Base-by-base conservation (phyloP, 176 grass and related monocot species). In the Thalia dealbata region DNA sequence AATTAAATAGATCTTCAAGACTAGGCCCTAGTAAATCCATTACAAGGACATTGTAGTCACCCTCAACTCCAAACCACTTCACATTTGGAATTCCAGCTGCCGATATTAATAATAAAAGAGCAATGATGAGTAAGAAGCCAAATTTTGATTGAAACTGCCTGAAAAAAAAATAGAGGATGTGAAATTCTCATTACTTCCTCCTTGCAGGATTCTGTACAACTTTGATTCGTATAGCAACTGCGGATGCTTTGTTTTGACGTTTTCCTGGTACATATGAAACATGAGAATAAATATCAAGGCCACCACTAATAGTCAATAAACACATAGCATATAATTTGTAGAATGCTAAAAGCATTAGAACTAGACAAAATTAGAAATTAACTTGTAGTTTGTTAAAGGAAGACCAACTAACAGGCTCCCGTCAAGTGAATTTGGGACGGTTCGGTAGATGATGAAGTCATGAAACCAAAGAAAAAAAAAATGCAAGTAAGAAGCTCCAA, bases 21-120 rank as follows among this genome's bases (percentile, higher is more conserved):
- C 83, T 88, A 66, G 83, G 91, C 61, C 88, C 88, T 69, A 96
- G 73, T 58, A 88, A 75, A 74, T 96, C 91, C 91, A 91, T 91
- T 63, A 96, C 85, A 59, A 96, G 81, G 73, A 96, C 91, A 86
- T 96, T 96, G 70, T 96, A 96, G 61, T 96, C 88, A 76, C 88
- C 91, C 66, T 96, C 91, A 70, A 91, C 85, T 55, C 88, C 91
- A 73, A 96, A 96, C 91, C 91, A 96, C 79, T 78, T 96, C 51
- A 91, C 73, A 24, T 90, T 82, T 78, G 79, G 81, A 75, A 96
- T 91, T 73, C 91, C 91, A 86, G 88, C 91, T 96, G 75, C n/a
- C 69, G 78, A 19, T 50, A 75, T 14, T 52, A 78, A 77, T 67
- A 18, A 72, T 6, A 76, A 74, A 51, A 56, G 43, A 43, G 43